Conservation (phyloP, 2,329 filamentous ascomycete genomes). For the Pseudogymnoascus destructans region DNA sequence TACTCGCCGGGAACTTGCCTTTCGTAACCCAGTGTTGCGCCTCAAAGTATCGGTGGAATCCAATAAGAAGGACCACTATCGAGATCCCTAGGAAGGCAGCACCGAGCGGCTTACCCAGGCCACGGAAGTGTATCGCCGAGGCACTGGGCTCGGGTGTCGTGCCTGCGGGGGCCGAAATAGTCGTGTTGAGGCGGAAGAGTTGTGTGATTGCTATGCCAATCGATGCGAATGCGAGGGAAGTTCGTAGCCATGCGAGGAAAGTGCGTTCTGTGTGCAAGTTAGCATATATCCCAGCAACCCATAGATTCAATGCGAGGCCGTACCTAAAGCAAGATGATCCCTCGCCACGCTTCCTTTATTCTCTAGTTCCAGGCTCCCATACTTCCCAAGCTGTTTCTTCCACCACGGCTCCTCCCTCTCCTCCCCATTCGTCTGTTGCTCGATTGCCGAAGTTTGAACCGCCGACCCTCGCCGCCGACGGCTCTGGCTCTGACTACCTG, state of each 20-base stretch:
- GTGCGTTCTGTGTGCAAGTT: constrained; percentile 49
- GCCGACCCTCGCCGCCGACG: neutral
- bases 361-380: constrained; percentile 55
- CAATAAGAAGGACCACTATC: constrained; percentile 61
- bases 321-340: constrained; percentile 70
- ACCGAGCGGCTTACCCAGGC: constrained; percentile 60
- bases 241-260: constrained; percentile 75
- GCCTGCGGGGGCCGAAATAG: constrained; percentile 30
- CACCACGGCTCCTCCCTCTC: constrained; percentile 36
- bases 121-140: constrained; percentile 32
- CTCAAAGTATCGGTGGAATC: constrained; percentile 68
- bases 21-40: constrained; percentile 67
- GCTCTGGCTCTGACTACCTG: neutral
- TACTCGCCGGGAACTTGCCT: constrained; percentile 67
- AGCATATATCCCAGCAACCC: neutral
- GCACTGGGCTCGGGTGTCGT: constrained; percentile 11
- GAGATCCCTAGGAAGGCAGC: constrained; percentile 65
- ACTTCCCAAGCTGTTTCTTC: constrained; percentile 34
- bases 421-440: neutral
- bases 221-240: constrained; percentile 66
- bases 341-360: constrained; percentile 76
- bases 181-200: constrained; percentile 69
- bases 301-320: constrained; percentile 10
- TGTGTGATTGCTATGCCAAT: constrained; percentile 78
- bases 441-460: neutral